Conservation (phyloP, 805 yeast species). For the Nakazawaea sp. region DNA sequence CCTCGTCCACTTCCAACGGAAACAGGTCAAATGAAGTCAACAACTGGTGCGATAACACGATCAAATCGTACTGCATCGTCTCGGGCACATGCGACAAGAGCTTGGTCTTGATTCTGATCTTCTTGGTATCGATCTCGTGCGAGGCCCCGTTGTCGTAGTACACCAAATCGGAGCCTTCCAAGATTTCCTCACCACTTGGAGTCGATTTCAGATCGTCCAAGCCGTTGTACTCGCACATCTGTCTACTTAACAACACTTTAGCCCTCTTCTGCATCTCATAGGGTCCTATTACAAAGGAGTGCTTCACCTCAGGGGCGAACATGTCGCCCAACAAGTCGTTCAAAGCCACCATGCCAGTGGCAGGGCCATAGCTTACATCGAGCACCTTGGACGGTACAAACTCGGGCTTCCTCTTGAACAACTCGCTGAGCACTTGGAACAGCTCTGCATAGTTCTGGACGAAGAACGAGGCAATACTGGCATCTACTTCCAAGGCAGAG, state of each 20-base stretch:
- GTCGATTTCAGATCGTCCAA: constrained; percentile 18
- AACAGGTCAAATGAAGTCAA: constrained; percentile 51
- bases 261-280: constrained; percentile 76
- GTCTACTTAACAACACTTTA: constrained; percentile 66
- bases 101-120: constrained; percentile 46
- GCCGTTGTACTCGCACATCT: constrained; percentile 38
- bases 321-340: constrained; percentile 73
- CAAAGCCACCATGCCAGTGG: constrained; percentile 82
- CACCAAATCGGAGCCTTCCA: constrained; percentile 11
- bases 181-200: constrained; percentile 16
- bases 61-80: constrained; percentile 61
- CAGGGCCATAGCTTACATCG: constrained; percentile 88
- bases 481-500: constrained; percentile 55
- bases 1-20: constrained; percentile 69
- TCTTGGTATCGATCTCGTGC: constrained; percentile 43
- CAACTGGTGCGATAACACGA: constrained; percentile 77
- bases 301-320: constrained; percentile 56
- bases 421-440: constrained; percentile 59
- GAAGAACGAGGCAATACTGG: constrained; percentile 74
- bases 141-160: constrained; percentile 8
- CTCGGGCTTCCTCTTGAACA: constrained; percentile 45
- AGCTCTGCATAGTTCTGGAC: constrained; percentile 74
- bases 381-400: constrained; percentile 65
- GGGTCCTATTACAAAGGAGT: constrained; percentile 65
- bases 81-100: constrained; percentile 47